Conservation (phyloP, 768 basidiomycete genomes). For the Botryobasidium botryosum region DNA sequence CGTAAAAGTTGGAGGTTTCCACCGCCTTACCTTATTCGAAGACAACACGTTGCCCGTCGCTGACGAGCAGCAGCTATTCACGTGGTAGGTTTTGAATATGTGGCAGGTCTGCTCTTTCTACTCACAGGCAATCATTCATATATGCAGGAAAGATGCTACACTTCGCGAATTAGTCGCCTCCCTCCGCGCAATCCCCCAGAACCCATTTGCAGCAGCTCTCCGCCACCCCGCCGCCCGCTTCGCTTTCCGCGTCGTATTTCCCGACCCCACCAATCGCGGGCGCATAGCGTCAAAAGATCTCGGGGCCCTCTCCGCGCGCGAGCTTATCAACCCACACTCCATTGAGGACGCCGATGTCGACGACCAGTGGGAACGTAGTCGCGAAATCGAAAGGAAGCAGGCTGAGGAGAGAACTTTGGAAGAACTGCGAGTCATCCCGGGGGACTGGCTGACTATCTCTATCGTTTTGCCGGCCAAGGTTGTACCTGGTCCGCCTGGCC, state of each 20-base stretch:
- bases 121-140: background rate
- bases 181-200: slow-evolving; percentile 53
- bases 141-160: slow-evolving; percentile 61
- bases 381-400: slow-evolving; percentile 14
- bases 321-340: slow-evolving; percentile 49
- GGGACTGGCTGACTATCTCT: slow-evolving; percentile 62
- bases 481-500: slow-evolving; percentile 26
- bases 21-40: slow-evolving; percentile 56
- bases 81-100: slow-evolving; percentile 34
- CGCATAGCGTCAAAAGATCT: slow-evolving; percentile 62
- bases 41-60: slow-evolving; percentile 59
- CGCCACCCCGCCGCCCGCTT: slow-evolving; percentile 70
- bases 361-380: slow-evolving; percentile 27
- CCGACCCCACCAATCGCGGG: slow-evolving; percentile 54
- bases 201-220: slow-evolving; percentile 38
- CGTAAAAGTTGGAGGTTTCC: slow-evolving; percentile 66
- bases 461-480: slow-evolving; percentile 55
- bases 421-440: slow-evolving; percentile 62
- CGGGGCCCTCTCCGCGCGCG: slow-evolving; percentile 66
- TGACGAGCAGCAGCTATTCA: slow-evolving; percentile 70
- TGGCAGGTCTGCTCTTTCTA: background rate
- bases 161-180: slow-evolving; percentile 63
- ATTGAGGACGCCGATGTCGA: slow-evolving; percentile 22
- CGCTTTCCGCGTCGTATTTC: slow-evolving; percentile 49
- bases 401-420: slow-evolving; percentile 58